Conservation (phyloP, 176 grass and related monocot species). For the Leersia perrieri region DNA sequence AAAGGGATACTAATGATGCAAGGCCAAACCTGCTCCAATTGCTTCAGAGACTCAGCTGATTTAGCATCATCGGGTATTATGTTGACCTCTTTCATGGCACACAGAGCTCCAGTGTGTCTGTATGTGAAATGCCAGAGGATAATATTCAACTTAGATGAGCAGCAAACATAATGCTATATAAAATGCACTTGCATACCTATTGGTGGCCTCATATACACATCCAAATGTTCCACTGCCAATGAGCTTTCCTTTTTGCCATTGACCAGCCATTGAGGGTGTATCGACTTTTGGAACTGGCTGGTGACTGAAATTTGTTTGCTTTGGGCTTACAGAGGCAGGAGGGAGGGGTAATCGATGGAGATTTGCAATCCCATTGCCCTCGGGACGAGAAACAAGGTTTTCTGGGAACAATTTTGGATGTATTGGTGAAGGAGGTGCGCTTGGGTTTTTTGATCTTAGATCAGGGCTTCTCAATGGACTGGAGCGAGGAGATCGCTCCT, state of each 20-base stretch:
- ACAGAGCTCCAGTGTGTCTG: slow-evolving; percentile 91
- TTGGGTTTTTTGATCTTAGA: slow-evolving; percentile 55
- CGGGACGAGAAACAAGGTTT: slow-evolving; percentile 38
- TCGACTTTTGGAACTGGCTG: slow-evolving; percentile 57
- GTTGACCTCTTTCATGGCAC: slow-evolving; percentile 99
- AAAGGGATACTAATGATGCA: not conserved
- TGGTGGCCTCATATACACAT: slow-evolving; percentile 89
- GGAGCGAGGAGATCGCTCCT: slow-evolving; percentile 56
- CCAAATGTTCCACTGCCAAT: slow-evolving; percentile 95
- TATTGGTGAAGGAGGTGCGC: slow-evolving; percentile 64
- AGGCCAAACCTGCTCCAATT: slow-evolving; percentile 75
- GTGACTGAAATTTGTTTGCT: slow-evolving; percentile 37
- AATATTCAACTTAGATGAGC: slow-evolving; percentile 15
- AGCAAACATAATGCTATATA: slow-evolving; percentile 8
- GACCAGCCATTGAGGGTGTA: slow-evolving; percentile 50
- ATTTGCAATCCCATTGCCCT: slow-evolving; percentile 34
- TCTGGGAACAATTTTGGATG: slow-evolving; percentile 55
- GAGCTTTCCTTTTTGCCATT: slow-evolving; percentile 91
- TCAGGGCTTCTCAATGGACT: slow-evolving; percentile 51
- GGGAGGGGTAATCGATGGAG: slow-evolving; percentile 85
- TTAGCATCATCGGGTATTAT: slow-evolving; percentile 91
- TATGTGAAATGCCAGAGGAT: slow-evolving; percentile 5
- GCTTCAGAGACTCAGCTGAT: slow-evolving; percentile 84
- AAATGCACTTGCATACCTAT: slow-evolving; percentile 56
- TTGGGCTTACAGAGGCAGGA: slow-evolving; percentile 54